Evolutionary conservation across 129 eudicot genomes (phyloP).

Genomic region (Tagetes patula): DNA sequence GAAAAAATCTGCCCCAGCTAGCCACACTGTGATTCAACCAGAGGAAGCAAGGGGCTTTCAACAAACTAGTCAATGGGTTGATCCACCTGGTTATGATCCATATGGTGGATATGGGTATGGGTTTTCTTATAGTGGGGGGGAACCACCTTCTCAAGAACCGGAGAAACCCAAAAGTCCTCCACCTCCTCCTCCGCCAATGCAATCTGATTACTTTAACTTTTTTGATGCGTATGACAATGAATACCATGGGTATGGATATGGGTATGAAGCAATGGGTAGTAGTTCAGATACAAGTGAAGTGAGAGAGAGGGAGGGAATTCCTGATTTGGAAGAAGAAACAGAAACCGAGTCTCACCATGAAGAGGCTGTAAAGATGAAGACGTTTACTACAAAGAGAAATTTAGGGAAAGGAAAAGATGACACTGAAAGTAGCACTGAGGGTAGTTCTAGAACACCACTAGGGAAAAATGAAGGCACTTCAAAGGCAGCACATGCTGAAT

Average conservation of each 20-base stretch:
- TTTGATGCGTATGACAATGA: slow-evolving; percentile 58
- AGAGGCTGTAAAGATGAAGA: slow-evolving; percentile 39
- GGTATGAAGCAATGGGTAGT: slow-evolving; percentile 58
- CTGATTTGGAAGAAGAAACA: slow-evolving; percentile 96
- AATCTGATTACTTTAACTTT: slow-evolving; percentile 79
- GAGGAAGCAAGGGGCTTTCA: slow-evolving; percentile 48
- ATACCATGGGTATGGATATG: slow-evolving; percentile 41
- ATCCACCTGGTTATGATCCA: slow-evolving; percentile 40
- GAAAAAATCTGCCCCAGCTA: slow-evolving; percentile 70
- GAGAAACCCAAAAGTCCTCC: slow-evolving; percentile 44
- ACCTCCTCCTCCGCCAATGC: slow-evolving; percentile 66
- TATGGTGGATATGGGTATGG: slow-evolving; percentile 55
- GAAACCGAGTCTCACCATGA: slow-evolving; percentile 58
- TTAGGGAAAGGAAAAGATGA: slow-evolving; percentile 35
- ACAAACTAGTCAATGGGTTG: slow-evolving; percentile 35
- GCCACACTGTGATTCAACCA: slow-evolving; percentile 63
- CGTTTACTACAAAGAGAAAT: slow-evolving; percentile 33
- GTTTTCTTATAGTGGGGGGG: slow-evolving; percentile 34
- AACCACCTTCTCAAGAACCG: slow-evolving; percentile 32
- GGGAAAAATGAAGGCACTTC: slow-evolving; percentile 34
- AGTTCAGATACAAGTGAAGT: slow-evolving; percentile 88
- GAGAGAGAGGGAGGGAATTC: slow-evolving; percentile 94
- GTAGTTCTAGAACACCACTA: slow-evolving; percentile 40
- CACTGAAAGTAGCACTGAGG: slow-evolving; percentile 27
- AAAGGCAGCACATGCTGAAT: slow-evolving; percentile 33